phyloP scores from a whole-genome alignment of 345 rosid genomes.

The Abelmoschus esculentus region DNA sequence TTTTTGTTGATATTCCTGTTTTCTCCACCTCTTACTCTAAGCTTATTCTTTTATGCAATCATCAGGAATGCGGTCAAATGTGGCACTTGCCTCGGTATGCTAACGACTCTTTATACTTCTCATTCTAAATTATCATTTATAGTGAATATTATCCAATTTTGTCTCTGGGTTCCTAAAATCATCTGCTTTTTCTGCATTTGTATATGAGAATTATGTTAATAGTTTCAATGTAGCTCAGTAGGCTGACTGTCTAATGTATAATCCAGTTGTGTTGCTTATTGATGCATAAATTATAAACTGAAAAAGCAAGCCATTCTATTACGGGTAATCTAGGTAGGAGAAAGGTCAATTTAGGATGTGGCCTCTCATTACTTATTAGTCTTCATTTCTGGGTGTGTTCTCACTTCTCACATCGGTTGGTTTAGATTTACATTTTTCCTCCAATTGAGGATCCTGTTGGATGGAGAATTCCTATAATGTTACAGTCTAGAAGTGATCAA shows the following conservation, averaged over 20 bases:
- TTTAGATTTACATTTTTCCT: neutral
- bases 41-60: constrained; percentile 24
- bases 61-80: constrained; percentile 72
- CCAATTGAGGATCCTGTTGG: neutral
- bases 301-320: neutral
- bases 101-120: neutral
- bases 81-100: constrained; percentile 78
- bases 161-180: neutral
- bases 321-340: neutral
- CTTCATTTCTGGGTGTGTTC: no score
- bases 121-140: neutral
- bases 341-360: neutral
- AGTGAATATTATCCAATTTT: neutral
- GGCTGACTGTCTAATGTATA: neutral
- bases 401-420: no score
- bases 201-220: neutral
- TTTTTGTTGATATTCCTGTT: neutral
- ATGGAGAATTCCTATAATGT: neutral
- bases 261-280: neutral
- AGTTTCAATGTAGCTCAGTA: neutral
- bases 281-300: neutral
- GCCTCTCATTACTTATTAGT: neutral
- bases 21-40: constrained; percentile 17
- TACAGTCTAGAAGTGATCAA: neutral
- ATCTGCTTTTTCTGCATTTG: neutral